phyloP scores from a whole-genome alignment of 805 yeast genomes.

The Zygosaccharomyces lentus region DNA sequence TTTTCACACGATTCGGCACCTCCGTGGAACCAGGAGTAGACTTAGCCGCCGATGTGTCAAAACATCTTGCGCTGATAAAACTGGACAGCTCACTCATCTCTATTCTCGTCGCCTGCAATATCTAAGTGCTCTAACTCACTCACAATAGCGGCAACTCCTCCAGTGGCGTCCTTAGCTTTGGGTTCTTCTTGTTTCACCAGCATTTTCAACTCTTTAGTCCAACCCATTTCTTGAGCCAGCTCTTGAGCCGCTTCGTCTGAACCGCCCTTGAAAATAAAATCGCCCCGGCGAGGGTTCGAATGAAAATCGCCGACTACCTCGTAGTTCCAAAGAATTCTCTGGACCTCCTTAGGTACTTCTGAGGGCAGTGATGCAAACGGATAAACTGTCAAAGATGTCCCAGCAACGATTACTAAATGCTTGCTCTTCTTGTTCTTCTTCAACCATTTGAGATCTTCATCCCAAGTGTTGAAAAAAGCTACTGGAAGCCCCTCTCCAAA shows the following conservation, averaged over 20 bases:
- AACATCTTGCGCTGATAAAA: slow-evolving; percentile 15
- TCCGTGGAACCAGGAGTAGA: background rate
- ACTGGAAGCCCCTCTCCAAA: slow-evolving; percentile 86
- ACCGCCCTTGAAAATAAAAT: slow-evolving; percentile 54
- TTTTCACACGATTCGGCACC: no score
- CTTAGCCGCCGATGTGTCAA: slow-evolving; percentile 14
- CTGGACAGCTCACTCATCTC: slow-evolving; percentile 18
- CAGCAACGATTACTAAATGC: slow-evolving; percentile 81
- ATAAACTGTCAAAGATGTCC: slow-evolving; percentile 82
- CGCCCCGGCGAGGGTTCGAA: slow-evolving; percentile 50
- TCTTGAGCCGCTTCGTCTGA: slow-evolving; percentile 62
- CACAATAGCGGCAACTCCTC: slow-evolving; percentile 10
- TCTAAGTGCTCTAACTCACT: slow-evolving; percentile 17
- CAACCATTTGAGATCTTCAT: slow-evolving; percentile 39
- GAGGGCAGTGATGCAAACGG: slow-evolving; percentile 86
- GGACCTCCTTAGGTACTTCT: slow-evolving; percentile 46
- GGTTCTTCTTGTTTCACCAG: slow-evolving; percentile 30
- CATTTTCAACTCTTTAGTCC: slow-evolving; percentile 54
- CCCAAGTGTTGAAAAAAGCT: slow-evolving; percentile 67
- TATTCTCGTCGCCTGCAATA: slow-evolving; percentile 3
- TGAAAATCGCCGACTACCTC: slow-evolving; percentile 75
- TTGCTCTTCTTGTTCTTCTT: slow-evolving; percentile 44
- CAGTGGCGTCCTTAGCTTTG: slow-evolving; percentile 7
- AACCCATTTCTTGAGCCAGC: slow-evolving; percentile 54
- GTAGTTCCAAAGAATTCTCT: slow-evolving; percentile 66